phyloP scores from a whole-genome alignment of 495 filamentous ascomycete species.

The Penicillium egyptiacum region DNA sequence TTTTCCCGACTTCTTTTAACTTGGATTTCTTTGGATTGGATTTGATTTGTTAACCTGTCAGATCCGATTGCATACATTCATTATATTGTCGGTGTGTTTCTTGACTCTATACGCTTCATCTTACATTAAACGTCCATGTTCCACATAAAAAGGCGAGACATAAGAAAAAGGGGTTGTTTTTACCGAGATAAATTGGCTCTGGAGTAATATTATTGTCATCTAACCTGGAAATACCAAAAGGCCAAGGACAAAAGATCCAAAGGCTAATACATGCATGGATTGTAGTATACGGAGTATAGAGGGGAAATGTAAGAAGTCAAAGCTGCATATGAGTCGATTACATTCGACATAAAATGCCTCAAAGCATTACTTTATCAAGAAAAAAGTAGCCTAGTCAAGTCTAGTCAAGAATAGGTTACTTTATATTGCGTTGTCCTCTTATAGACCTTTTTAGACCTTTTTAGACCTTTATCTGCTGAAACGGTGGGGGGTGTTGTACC shows the following conservation, averaged over 20 bases:
- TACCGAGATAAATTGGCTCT: background rate
- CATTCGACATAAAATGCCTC: conserved; percentile 20
- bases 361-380: background rate
- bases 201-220: background rate
- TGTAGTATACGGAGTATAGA: no score
- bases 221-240: background rate
- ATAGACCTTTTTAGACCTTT: background rate
- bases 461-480: conserved; percentile 4
- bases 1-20: background rate
- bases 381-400: no score
- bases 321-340: background rate
- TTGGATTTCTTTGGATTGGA: background rate
- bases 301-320: background rate
- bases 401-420: background rate
- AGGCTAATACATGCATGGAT: background rate
- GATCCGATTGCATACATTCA: background rate
- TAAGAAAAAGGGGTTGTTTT: background rate
- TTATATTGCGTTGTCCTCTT: background rate
- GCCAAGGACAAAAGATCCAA: background rate
- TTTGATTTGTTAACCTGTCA: background rate
- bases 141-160: background rate
- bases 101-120: background rate
- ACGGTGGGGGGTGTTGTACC: conserved; percentile 3
- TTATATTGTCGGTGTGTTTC: background rate
- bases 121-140: background rate